Percentiles rank a stretch among this genome's conserved stretches.
Evolutionary conservation across 2,329 filamentous ascomycete species (phyloP).

Genomic region (Acrodontium crateriforme): DNA sequence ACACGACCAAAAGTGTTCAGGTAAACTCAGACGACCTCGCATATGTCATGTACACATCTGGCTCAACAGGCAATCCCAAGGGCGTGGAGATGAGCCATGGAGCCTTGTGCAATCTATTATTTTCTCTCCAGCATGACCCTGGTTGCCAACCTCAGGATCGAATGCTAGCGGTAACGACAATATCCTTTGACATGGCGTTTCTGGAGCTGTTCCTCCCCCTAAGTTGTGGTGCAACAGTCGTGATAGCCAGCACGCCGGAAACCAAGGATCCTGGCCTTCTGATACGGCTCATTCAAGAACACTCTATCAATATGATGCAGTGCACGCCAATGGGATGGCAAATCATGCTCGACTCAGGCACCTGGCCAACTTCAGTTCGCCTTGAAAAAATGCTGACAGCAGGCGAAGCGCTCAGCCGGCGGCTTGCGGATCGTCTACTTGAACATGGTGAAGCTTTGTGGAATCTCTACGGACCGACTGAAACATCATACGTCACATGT

Average conservation of each 20-base stretch:
- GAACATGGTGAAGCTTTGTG: background rate
- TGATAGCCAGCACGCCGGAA: background rate
- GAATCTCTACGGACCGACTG: background rate
- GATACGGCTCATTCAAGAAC: background rate
- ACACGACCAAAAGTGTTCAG: too few relatives aligned
- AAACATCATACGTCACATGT: background rate
- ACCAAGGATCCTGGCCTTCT: background rate
- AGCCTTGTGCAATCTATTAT: background rate
- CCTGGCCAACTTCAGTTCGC: background rate
- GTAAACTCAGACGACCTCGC: background rate
- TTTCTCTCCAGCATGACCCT: background rate
- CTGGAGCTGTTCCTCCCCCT: background rate
- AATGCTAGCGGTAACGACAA: background rate
- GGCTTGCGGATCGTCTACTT: conserved; percentile 1
- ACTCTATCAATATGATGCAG: background rate
- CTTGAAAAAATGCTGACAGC: background rate
- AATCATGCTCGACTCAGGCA: background rate
- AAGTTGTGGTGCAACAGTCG: background rate
- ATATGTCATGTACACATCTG: background rate
- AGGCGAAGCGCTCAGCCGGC: background rate
- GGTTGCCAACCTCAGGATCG: background rate
- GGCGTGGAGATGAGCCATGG: background rate
- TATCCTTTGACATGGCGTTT: background rate
- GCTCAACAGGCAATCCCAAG: background rate
- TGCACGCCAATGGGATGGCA: background rate